Evolutionary conservation across 177 flowering plant genomes (phyloP).

Genomic region (Vitis hybrid): DNA sequence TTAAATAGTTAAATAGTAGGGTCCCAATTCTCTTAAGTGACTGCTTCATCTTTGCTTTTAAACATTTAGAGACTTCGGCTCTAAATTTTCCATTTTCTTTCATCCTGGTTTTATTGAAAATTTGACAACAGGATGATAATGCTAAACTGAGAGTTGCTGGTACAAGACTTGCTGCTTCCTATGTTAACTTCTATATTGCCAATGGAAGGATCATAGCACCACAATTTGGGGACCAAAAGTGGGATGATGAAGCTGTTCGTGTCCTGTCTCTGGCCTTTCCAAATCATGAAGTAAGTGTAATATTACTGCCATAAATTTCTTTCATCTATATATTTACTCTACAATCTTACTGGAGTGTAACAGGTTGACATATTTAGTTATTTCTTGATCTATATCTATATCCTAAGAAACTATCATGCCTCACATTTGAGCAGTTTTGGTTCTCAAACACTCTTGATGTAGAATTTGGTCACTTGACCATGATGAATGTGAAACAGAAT

Average conservation of each 20-base stretch:
- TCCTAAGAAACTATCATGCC: too few species aligned
- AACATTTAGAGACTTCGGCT: too few species aligned
- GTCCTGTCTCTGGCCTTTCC: constrained; percentile 78
- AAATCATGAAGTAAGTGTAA: constrained; percentile 57
- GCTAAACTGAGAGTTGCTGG: constrained; percentile 72
- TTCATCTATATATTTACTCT: too few species aligned
- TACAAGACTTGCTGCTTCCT: constrained; percentile 89
- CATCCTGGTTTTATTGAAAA: background rate
- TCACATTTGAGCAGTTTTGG: too few species aligned
- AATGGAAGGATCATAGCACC: constrained; percentile 85
- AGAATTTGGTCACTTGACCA: too few species aligned
- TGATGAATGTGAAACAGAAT: too few species aligned
- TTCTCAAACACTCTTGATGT: too few species aligned
- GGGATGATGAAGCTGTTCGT: constrained; percentile 80
- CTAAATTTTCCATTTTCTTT: background rate
- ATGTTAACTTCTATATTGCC: constrained; percentile 91
- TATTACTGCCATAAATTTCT: background rate
- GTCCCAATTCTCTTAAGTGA: too few species aligned
- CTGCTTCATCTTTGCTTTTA: too few species aligned
- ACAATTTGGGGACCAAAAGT: constrained; percentile 79
- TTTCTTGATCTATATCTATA: too few species aligned
- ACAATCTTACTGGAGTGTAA: too few species aligned
- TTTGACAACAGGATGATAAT: constrained; percentile 51
- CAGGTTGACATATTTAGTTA: background rate
- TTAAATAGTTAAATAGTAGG: too few species aligned